phyloP scores from a whole-genome alignment of 179 eudicot species.

The Beta corolliflora region DNA sequence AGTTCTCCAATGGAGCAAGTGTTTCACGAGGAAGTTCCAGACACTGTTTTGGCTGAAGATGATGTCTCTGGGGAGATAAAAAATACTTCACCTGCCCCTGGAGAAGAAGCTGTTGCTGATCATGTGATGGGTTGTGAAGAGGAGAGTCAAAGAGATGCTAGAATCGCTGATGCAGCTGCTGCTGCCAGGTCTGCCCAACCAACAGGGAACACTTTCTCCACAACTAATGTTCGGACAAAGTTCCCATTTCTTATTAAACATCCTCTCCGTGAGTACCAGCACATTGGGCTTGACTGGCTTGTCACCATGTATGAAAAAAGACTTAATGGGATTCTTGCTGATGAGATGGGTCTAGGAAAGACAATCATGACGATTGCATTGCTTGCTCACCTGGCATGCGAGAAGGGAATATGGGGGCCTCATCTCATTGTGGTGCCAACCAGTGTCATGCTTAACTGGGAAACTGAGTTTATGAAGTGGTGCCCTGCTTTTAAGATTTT shows the following conservation, averaged over 20 bases:
- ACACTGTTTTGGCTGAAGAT: constrained; percentile 37
- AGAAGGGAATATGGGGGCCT: constrained; percentile 99
- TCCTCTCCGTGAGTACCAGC: constrained; percentile 99
- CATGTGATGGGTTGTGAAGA: constrained; percentile 41
- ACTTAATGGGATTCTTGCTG: constrained; percentile 98
- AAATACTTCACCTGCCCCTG: constrained; percentile 30
- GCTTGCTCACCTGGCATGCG: constrained; percentile 96
- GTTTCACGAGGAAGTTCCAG: constrained; percentile 34
- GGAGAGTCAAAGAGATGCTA: constrained; percentile 61
- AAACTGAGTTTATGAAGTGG: constrained; percentile 99
- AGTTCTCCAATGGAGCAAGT: constrained; percentile 42
- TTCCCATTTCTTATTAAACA: constrained; percentile 92
- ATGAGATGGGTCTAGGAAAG: constrained; percentile 99
- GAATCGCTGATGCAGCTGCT: constrained; percentile 98
- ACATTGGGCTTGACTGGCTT: constrained; percentile 99
- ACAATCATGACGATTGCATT: constrained; percentile 99
- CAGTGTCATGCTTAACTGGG: constrained; percentile 99
- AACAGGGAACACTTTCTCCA: constrained; percentile 93
- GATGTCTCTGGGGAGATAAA: constrained; percentile 39
- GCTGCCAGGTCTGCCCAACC: constrained; percentile 99
- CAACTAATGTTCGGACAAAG: constrained; percentile 92
- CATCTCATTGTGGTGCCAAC: constrained; percentile 99
- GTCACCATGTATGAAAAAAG: constrained; percentile 99
- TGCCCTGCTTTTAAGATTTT: constrained; percentile 98
- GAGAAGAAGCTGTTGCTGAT: constrained; percentile 45